Evolutionary conservation across 805 yeast genomes (phyloP), one percentile per base, ranked within the genome.

Genomic region (Lipomyces mesembrius): DNA sequence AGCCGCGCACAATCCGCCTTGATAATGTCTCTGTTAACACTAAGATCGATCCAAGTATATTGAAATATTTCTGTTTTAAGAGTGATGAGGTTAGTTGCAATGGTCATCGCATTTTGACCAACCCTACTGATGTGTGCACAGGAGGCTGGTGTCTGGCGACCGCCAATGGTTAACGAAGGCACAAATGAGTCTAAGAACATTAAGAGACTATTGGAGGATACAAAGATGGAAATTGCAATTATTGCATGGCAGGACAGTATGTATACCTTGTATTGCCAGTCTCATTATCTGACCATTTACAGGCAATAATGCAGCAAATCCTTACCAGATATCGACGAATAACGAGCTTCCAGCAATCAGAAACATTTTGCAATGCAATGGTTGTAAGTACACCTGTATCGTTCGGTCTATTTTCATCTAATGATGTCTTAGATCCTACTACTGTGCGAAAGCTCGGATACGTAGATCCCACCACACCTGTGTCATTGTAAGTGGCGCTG

Each of bases 1-100:
- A 83, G 11, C 77, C 81, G 2, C 87, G 85, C 72, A 85, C 89
- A 0, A 87, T 92, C 51, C 80, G 83, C 67, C 76, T 85, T 2
- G 75, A 78, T n/a, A 83, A 83, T 67, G 80, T 85, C 17, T 78
- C 83, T 1, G 77, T 89, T 65, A 86, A 84, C 68, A 79, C 89
- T 2, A 85, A 85, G 64, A 75, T 90, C 4, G 87, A 89, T 69
- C 81, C 89, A 1, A 75, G 78, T 0, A 77, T 90, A 61, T 78
- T 92, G 25, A 74, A 9, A 8, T 35, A 25, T 3, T 68, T 66
- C 34, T 52, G 46, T 9, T 68, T 68, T 49, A 62, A 34, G 2
- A 62, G 61, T n/a, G 65, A 67, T 54, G 35, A 53, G 37, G 59
- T 32, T 17, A 17, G 63, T 14, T 25, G 55, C 55, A 22, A 22